Percentiles rank a stretch among this genome's conserved stretches.
Conservation (phyloP, 2,329 filamentous ascomycete genomes). For the Ophiostoma sp. region DNA sequence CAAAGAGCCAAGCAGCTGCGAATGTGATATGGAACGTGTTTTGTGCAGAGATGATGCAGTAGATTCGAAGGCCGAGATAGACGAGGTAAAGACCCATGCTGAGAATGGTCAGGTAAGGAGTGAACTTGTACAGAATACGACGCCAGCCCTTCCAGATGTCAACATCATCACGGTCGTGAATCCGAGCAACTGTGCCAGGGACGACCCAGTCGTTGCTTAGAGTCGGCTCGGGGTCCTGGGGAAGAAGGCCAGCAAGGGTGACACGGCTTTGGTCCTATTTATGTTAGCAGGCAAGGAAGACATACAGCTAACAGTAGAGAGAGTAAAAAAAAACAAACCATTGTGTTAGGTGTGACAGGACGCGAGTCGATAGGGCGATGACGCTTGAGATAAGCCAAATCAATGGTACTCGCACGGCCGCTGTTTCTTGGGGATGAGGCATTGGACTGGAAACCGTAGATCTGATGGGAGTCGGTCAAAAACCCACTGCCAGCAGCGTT, state of each 20-base stretch:
- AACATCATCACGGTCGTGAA: slow-evolving; percentile 42
- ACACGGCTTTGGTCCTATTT: slow-evolving; percentile 41
- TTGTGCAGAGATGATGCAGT: slow-evolving; percentile 50
- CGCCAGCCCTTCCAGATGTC: slow-evolving; percentile 45
- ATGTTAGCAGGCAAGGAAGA: neutral
- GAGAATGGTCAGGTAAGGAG: slow-evolving; percentile 38
- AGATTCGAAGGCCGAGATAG: slow-evolving; percentile 49
- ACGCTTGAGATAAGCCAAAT: slow-evolving; percentile 26
- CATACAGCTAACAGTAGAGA: neutral
- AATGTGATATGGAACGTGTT: slow-evolving; percentile 38
- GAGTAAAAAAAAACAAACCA: neutral
- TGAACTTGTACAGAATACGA: slow-evolving; percentile 37
- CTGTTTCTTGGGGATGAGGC: slow-evolving; percentile 26
- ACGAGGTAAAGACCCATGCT: slow-evolving; percentile 41
- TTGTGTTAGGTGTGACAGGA: slow-evolving; percentile 19
- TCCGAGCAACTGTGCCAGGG: slow-evolving; percentile 36
- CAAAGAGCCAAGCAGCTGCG: slow-evolving; percentile 47
- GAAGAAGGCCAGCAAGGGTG: slow-evolving; percentile 40
- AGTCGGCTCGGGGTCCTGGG: slow-evolving; percentile 31
- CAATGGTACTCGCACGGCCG: slow-evolving; percentile 24
- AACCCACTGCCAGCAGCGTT: slow-evolving; percentile 22
- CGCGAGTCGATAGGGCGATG: slow-evolving; percentile 25
- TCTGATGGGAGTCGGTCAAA: slow-evolving; percentile 24
- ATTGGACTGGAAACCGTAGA: slow-evolving; percentile 24
- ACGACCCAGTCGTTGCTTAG: slow-evolving; percentile 35